Percentiles rank a stretch among this genome's conserved stretches.
Evolutionary conservation across 768 basidiomycete genomes (phyloP).

Genomic region (Podaxis rugospora): DNA sequence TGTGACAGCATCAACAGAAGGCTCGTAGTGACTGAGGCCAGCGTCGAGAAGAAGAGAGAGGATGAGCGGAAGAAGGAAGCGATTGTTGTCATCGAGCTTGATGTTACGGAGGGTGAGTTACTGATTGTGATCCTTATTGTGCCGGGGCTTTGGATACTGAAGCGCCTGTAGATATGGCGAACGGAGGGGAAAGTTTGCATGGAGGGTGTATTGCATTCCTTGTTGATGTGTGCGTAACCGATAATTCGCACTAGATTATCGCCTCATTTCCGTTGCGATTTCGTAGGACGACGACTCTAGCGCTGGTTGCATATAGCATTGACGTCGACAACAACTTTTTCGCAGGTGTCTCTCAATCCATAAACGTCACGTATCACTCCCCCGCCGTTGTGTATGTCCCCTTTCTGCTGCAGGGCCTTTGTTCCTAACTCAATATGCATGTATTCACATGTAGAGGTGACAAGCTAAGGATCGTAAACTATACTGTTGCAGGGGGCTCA

Average conservation of each 20-base stretch:
- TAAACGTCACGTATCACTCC: constrained; percentile 52
- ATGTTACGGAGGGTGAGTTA: constrained; percentile 35
- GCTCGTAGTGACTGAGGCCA: constrained; percentile 32
- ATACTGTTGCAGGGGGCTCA: constrained; percentile 45
- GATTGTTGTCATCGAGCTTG: constrained; percentile 36
- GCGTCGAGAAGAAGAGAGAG: constrained; percentile 33
- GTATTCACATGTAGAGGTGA: constrained; percentile 34
- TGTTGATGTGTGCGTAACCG: constrained; percentile 41
- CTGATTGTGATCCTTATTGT: not conserved
- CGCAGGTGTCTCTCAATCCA: constrained; percentile 43
- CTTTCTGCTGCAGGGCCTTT: not conserved
- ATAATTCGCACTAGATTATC: not conserved
- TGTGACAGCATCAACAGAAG: constrained; percentile 20
- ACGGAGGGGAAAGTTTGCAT: constrained; percentile 40
- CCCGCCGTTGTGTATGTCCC: constrained; percentile 41
- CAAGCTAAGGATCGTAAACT: constrained; percentile 45
- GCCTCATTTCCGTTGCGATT: not conserved
- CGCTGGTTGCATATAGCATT: constrained; percentile 32
- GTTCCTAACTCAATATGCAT: not conserved
- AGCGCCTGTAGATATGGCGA: constrained; percentile 46
- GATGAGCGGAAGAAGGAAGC: constrained; percentile 38
- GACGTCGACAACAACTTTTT: constrained; percentile 21
- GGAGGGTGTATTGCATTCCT: constrained; percentile 53
- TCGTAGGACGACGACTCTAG: constrained; percentile 45
- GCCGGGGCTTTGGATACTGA: not conserved